A percentile compares a stretch with the other conserved stretches of the same genome.
These are phyloP conservation scores for Ophiostoma sp. DNA, from an alignment of 2,329 filamentous ascomycete species.

Conservation along the genomic window DNA sequence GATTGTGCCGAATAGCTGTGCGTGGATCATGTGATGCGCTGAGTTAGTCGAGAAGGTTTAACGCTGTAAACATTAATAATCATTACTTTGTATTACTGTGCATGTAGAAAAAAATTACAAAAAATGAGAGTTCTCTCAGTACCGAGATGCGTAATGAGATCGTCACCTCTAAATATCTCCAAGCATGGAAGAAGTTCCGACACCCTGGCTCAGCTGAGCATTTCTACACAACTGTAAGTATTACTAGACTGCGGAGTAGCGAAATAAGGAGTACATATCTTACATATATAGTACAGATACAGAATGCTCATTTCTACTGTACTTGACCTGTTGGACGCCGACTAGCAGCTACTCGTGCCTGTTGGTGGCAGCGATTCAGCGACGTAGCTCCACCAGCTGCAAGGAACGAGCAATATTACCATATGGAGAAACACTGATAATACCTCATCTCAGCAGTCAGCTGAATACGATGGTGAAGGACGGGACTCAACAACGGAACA, in stretches of 20 bases:
- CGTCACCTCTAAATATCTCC: conserved; percentile 9
- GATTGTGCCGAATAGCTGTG: neutral
- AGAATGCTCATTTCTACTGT: neutral
- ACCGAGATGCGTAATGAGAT: neutral
- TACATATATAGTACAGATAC: too few species aligned
- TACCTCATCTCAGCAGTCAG: conserved; percentile 2
- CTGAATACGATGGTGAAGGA: neutral
- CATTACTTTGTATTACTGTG: too few species aligned
- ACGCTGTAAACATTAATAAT: too few species aligned
- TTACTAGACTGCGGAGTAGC: neutral
- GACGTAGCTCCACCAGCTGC: conserved; percentile 3
- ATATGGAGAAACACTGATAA: conserved; percentile 16
- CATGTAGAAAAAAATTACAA: too few species aligned
- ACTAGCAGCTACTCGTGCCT: neutral
- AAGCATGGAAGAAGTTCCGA: neutral
- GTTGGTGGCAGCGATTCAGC: conserved; percentile 12
- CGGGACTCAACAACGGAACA: neutral
- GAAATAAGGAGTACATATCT: neutral
- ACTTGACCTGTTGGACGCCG: neutral
- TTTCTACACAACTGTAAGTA: conserved; percentile 15
- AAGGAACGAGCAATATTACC: conserved; percentile 13
- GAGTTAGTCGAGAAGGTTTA: neutral
- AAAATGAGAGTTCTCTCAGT: too few species aligned
- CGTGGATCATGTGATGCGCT: neutral
- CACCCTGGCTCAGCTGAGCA: conserved; percentile 13